Evolutionary conservation across 192 early-diverging fungal species (phyloP).

Genomic region (Diversispora epigaea): DNA sequence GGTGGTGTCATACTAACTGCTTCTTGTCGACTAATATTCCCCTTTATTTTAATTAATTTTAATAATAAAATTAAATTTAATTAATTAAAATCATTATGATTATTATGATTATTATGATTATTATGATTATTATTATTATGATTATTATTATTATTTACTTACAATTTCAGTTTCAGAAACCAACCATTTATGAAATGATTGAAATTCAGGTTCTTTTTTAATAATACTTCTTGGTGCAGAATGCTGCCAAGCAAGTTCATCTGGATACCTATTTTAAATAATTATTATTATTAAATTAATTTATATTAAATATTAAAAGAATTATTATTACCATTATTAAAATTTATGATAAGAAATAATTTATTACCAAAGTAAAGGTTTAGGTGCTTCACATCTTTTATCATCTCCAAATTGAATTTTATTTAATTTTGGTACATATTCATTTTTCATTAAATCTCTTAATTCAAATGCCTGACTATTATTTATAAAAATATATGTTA

Average conservation of each 20-base stretch:
- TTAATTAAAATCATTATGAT: no score
- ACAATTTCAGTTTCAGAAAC: slow-evolving; percentile 95
- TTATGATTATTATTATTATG: no score
- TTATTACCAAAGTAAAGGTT: slow-evolving; percentile 73
- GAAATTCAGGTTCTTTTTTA: slow-evolving; percentile 72
- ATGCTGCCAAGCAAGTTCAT: slow-evolving; percentile 88
- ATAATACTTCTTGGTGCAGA: slow-evolving; percentile 72
- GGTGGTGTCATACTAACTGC: slow-evolving; percentile 99
- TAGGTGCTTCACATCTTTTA: slow-evolving; percentile 69
- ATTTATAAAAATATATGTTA: no score
- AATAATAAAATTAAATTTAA: not conserved
- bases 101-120: no score
- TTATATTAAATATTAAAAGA: not conserved
- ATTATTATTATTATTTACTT: not conserved
- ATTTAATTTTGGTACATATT: slow-evolving; percentile 49
- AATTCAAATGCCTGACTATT: slow-evolving; percentile 67
- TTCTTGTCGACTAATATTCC: slow-evolving; percentile 96
- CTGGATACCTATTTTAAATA: slow-evolving; percentile 66
- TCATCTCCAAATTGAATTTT: slow-evolving; percentile 66
- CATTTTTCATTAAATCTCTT: slow-evolving; percentile 66
- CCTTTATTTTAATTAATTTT: slow-evolving; percentile 41
- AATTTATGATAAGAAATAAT: not conserved
- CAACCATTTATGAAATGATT: slow-evolving; percentile 90
- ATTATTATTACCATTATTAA: not conserved
- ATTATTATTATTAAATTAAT: not conserved